These are phyloP conservation scores for Apocynum venetum DNA, from an alignment of 257 asterid genomes.

Conservation along the genomic window DNA sequence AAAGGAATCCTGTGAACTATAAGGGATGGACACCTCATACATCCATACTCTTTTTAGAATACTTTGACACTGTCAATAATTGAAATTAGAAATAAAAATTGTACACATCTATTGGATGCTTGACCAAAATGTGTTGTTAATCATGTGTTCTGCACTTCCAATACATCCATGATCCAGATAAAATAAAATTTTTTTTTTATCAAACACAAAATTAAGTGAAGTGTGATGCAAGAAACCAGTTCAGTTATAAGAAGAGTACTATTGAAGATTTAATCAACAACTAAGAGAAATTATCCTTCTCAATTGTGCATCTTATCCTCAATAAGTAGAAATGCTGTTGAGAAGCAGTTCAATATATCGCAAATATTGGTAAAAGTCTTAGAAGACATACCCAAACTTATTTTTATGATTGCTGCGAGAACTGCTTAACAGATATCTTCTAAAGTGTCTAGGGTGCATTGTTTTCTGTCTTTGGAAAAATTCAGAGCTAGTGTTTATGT, in stretches of 20 bases:
- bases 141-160: not conserved
- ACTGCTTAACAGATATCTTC: too few species aligned
- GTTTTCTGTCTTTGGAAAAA: too few species aligned
- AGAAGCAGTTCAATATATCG: not conserved
- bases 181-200: not conserved
- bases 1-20: not conserved
- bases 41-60: not conserved
- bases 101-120: not conserved
- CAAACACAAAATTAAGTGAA: not conserved
- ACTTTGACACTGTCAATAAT: not conserved
- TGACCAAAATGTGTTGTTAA: not conserved
- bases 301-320: not conserved
- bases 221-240: not conserved
- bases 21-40: not conserved
- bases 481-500: not conserved
- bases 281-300: not conserved
- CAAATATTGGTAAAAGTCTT: not conserved
- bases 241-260: not conserved
- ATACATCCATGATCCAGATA: not conserved
- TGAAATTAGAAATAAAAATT: not conserved
- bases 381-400: not conserved
- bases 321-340: not conserved
- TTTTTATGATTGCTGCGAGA: too few species aligned
- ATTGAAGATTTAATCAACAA: not conserved
- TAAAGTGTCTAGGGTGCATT: too few species aligned